Percentiles rank a stretch among this genome's conserved stretches.
Conservation (phyloP, 768 basidiomycete species). For the Boletus sp. region DNA sequence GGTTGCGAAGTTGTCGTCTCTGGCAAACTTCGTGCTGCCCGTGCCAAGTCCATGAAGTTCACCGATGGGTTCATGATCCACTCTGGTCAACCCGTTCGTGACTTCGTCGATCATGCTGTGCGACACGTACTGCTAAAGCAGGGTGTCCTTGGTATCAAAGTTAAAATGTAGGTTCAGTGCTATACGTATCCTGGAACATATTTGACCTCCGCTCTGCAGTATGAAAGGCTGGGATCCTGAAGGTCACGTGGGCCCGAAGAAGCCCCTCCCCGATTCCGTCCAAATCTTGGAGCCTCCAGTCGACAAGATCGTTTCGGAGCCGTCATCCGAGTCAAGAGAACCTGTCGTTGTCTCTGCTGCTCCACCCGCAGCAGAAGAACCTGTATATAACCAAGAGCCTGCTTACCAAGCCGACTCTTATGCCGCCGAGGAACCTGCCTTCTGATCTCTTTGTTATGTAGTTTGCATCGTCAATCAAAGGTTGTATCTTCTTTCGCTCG, state of each 20-base stretch:
- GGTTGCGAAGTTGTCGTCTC: constrained; percentile 99
- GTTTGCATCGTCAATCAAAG: constrained; percentile 13
- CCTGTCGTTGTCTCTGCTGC: constrained; percentile 49
- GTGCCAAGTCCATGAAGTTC: constrained; percentile 99
- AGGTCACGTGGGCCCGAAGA: constrained; percentile 83
- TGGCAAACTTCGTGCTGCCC: constrained; percentile 98
- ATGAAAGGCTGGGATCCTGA: constrained; percentile 98
- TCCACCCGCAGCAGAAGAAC: constrained; percentile 52
- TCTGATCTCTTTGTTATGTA: constrained; percentile 42
- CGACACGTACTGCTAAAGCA: constrained; percentile 97
- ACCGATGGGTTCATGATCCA: constrained; percentile 99
- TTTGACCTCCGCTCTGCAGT: constrained; percentile 41
- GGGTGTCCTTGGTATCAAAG: constrained; percentile 99
- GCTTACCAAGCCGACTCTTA: constrained; percentile 43
- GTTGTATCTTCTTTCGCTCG: constrained; percentile 7
- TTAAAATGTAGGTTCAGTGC: constrained; percentile 78
- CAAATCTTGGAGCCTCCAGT: constrained; percentile 84
- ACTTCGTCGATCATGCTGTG: constrained; percentile 97
- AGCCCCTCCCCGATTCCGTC: constrained; percentile 94
- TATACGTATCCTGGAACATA: neutral
- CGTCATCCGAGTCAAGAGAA: constrained; percentile 86
- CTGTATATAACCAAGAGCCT: constrained; percentile 31
- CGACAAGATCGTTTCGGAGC: constrained; percentile 87
- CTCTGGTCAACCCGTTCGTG: constrained; percentile 95
- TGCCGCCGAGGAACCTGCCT: constrained; percentile 49